Evolutionary conservation across 2,329 filamentous ascomycete genomes (phyloP), one percentile per base, ranked within the genome.

Genomic region (Fusarium longipes): DNA sequence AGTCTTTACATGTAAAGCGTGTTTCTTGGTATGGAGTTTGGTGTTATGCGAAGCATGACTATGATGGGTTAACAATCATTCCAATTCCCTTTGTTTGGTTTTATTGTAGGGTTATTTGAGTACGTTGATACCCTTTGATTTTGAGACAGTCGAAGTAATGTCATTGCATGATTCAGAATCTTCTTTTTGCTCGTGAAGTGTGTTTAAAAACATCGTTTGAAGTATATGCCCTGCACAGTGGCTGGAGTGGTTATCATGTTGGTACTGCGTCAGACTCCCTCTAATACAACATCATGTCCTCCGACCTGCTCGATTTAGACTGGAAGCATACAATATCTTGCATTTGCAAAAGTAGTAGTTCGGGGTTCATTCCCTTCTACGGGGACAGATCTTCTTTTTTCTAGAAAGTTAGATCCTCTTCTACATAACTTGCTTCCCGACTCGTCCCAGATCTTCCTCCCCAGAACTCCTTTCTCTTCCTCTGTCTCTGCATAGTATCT

Each of bases 71-170:
- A 40, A 39, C 30, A 42, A 63, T 63, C 36, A 35, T 39, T 64
- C 64, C 30, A 30, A 43, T 65, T 69, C 48, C 45, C 51, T 50
- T 52, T 59, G 20, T 50, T 30, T 39, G 35, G 48, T 22, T 45
- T 50, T 52, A 50, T 70, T 66, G 62, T 51, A 74, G 69, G 70
- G 68, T 75, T 76, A 74, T 71, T 74, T 72, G 70, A 75, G 74
- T 69, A 75, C 59, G 17, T 74, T 75, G 75, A 77, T 77, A 77
- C 75, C 75, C 74, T 66, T 71, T 71, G 67, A 45, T 57, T 70
- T 73, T 70, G 74, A 62, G 30, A 68, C 38, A 44, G 63, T 58
- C 36, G 55, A 57, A 68, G 47, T 63, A 65, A 67, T 63, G 43
- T 43, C 51, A 67, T 61, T 51, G 40, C 22, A 60, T 72, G 49